These are phyloP conservation scores for Macrophomina tecta DNA, from an alignment of 2,329 filamentous ascomycete genomes.

Conservation along the genomic window DNA sequence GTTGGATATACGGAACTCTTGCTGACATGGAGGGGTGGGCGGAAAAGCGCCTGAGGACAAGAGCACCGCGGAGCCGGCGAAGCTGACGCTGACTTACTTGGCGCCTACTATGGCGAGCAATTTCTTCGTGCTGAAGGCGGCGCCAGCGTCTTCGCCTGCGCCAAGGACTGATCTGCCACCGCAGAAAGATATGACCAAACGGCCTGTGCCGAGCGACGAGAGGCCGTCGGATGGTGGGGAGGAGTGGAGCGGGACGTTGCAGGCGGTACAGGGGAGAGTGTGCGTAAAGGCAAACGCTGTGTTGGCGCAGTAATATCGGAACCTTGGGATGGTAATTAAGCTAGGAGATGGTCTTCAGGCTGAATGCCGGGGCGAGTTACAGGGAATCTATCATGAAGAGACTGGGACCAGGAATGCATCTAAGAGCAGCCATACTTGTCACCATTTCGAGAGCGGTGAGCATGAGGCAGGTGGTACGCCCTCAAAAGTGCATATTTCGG, in stretches of 20 bases:
- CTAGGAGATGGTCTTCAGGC: too few relatives aligned
- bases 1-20: neutral
- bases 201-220: constrained; percentile 31
- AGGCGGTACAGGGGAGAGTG: constrained; percentile 58
- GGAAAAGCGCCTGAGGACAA: neutral
- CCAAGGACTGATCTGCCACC: constrained; percentile 37
- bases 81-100: constrained; percentile 64
- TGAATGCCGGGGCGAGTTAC: too few relatives aligned
- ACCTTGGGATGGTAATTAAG: too few relatives aligned
- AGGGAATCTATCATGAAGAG: too few relatives aligned
- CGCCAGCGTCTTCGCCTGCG: constrained; percentile 43
- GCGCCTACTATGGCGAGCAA: constrained; percentile 63
- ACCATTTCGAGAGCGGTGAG: too few relatives aligned
- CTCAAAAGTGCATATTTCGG: too few relatives aligned
- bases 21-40: neutral
- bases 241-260: constrained; percentile 61
- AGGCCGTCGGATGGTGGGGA: constrained; percentile 33
- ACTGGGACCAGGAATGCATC: too few relatives aligned
- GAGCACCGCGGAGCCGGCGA: constrained; percentile 23
- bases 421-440: too few relatives aligned
- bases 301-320: neutral
- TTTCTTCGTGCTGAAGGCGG: constrained; percentile 68
- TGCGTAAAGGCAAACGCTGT: constrained; percentile 61
- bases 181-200: constrained; percentile 48
- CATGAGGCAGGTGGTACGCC: too few relatives aligned